Base-by-base conservation (phyloP, 179 eudicot species). In the Vitellaria paradoxa region DNA sequence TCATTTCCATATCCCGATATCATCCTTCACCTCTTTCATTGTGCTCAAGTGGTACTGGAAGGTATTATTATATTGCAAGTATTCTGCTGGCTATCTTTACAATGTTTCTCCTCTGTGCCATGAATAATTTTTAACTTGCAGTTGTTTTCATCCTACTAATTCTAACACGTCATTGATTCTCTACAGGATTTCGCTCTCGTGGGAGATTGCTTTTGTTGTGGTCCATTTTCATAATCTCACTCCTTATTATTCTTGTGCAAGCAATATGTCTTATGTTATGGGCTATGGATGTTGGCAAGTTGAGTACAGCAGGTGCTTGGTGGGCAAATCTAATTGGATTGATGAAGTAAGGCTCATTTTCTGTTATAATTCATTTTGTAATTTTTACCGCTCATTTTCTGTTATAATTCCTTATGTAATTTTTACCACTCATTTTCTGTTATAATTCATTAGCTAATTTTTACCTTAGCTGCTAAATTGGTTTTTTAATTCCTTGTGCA, bases 291-390 rank as follows among this genome's bases (percentile, higher is more conserved):
- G 88, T 84, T 80, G 86, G 78, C 10, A 81, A 82, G 69, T 87
- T 94, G 89, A 83, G 85, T 78, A 49, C 83, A 65, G 85, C 83
- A 72, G 91, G 91, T 82, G 77, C 87, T 68, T 83, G 87, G 83
- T 93, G 94, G 96, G 89, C 83, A 79, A 89, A 90, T 89, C 84
- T 94, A 74, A 64, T 89, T 78, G 98, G 99, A 65, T 76, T 96
- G 67, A 85, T 89, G 91, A 84, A 86, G 99, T 93, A 89, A 78
- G 85, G 45, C 49, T 76, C 40, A 65, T 66, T 62, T 70, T 62
- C 11, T 23, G n/a, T 63, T 72, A 26, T 75, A 47, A 24, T 75
- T 60, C 53, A 15, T 69, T 42, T 9, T 42, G 59, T 65, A 59
- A n/a, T 47, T 50, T 50, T 53, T 52, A 4, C 21, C 45, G 26